A percentile compares a stretch with the other conserved stretches of the same genome.
phyloP scores from a whole-genome alignment of 2,329 filamentous ascomycete genomes.

The Calcarisporium arbuscula region DNA sequence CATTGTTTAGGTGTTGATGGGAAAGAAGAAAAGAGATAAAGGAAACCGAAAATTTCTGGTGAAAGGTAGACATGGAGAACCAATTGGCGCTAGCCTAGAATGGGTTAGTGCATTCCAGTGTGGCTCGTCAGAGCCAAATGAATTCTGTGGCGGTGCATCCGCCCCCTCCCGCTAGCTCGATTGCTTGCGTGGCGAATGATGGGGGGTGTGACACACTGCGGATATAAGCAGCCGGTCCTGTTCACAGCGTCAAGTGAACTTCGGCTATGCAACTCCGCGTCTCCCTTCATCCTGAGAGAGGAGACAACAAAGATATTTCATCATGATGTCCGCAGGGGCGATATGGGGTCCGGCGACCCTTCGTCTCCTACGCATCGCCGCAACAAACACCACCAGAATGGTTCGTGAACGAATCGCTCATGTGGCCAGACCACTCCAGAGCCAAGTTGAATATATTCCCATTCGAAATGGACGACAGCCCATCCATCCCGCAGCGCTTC shows the following conservation, averaged over 20 bases:
- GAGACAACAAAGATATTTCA: conserved; percentile 21
- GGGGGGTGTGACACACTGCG: too few species aligned
- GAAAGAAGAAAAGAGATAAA: conserved; percentile 12
- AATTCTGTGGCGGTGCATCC: conserved; percentile 28
- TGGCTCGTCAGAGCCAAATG: conserved; percentile 11
- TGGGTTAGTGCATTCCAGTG: conserved; percentile 9
- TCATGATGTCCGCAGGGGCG: conserved; percentile 51
- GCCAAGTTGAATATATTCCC: conserved; percentile 39
- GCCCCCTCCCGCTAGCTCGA: conserved; percentile 15
- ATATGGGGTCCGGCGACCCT: conserved; percentile 51
- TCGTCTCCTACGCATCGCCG: conserved; percentile 47
- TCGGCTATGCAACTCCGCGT: too few species aligned
- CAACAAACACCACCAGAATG: conserved; percentile 43
- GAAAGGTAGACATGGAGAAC: conserved; percentile 16
- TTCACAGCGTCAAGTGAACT: too few species aligned
- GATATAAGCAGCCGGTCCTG: too few species aligned
- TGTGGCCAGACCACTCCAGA: conserved; percentile 37
- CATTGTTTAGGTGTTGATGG: conserved; percentile 10
- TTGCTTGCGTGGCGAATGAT: conserved; percentile 20
- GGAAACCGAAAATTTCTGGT: conserved; percentile 17
- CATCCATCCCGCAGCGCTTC: conserved; percentile 46
- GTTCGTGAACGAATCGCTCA: conserved; percentile 43
- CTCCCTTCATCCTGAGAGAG: too few species aligned
- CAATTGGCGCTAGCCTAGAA: conserved; percentile 17
- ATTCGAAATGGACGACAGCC: conserved; percentile 42